phyloP scores from a whole-genome alignment of 202 grass and related monocot genomes.

The Schoenoplectus tabernaemontani region DNA sequence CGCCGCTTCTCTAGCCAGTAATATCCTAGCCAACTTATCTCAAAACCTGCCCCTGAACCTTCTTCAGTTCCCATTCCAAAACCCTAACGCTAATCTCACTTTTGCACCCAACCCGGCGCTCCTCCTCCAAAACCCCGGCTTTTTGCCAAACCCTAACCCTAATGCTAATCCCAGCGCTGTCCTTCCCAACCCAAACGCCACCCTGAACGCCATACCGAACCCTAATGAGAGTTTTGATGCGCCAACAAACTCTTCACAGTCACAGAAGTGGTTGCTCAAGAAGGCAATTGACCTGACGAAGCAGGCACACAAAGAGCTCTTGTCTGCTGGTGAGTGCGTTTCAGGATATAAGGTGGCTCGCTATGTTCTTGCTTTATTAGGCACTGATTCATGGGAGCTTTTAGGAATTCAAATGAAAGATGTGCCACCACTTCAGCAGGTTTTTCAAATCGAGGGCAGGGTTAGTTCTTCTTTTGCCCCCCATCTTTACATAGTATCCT shows the following conservation, averaged over 20 bases:
- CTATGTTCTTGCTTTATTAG: constrained; percentile 48
- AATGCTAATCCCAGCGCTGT: neutral
- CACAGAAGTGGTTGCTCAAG: constrained; percentile 32
- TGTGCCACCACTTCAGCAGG: constrained; percentile 45
- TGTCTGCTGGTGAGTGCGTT: constrained; percentile 46
- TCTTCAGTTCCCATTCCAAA: constrained; percentile 22
- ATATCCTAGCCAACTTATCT: constrained; percentile 12
- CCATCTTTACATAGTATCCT: neutral
- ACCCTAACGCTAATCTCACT: constrained; percentile 15
- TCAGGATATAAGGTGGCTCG: constrained; percentile 77
- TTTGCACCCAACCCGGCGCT: neutral
- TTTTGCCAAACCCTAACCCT: constrained; percentile 30
- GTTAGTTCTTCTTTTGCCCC: constrained; percentile 28
- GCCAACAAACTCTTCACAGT: neutral
- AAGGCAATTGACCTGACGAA: constrained; percentile 41
- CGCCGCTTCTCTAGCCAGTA: constrained; percentile 8
- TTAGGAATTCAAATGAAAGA: constrained; percentile 66
- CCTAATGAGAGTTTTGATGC: neutral
- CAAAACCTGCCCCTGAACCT: constrained; percentile 21
- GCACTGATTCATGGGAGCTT: constrained; percentile 52
- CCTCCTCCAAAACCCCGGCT: constrained; percentile 15
- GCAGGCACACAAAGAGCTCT: constrained; percentile 40
- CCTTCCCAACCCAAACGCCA: constrained; percentile 21
- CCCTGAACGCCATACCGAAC: neutral
- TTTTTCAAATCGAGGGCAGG: constrained; percentile 71